These are phyloP conservation scores for Fusarium pininemorale DNA, from an alignment of 2,329 filamentous ascomycete genomes.

Conservation along the genomic window DNA sequence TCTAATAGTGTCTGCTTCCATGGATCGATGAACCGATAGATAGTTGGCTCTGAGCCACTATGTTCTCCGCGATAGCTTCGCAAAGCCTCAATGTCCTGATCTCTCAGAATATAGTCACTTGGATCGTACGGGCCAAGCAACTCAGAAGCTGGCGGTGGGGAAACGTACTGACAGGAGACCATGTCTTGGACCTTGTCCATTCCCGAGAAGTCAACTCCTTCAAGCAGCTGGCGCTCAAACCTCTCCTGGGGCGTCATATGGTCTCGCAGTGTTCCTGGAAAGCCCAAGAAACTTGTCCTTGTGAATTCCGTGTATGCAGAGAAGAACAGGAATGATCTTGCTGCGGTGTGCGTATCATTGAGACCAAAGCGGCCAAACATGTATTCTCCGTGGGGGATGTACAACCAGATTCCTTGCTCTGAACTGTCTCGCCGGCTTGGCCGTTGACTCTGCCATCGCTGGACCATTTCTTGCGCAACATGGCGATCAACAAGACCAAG, in stretches of 20 bases:
- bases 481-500: not conserved
- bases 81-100: not conserved
- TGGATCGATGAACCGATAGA: not conserved
- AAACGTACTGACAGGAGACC: not conserved
- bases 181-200: not conserved
- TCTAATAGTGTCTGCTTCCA: not conserved
- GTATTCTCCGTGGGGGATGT: not conserved
- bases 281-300: not conserved
- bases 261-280: not conserved
- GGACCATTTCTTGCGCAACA: not conserved
- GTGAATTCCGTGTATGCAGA: not conserved
- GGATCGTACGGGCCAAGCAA: not conserved
- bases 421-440: not conserved
- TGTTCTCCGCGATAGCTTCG: not conserved
- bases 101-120: not conserved
- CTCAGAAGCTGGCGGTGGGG: not conserved
- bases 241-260: not conserved
- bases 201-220: not conserved
- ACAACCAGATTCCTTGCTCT: not conserved
- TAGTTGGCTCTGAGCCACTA: accelerated
- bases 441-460: not conserved
- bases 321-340: not conserved
- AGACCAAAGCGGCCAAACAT: not conserved
- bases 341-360: not conserved
- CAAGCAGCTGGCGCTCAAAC: not conserved